A percentile compares a stretch with the other conserved stretches of the same genome.
phyloP scores from a whole-genome alignment of 1,139 yeast genomes.

The Diutina sp. region DNA sequence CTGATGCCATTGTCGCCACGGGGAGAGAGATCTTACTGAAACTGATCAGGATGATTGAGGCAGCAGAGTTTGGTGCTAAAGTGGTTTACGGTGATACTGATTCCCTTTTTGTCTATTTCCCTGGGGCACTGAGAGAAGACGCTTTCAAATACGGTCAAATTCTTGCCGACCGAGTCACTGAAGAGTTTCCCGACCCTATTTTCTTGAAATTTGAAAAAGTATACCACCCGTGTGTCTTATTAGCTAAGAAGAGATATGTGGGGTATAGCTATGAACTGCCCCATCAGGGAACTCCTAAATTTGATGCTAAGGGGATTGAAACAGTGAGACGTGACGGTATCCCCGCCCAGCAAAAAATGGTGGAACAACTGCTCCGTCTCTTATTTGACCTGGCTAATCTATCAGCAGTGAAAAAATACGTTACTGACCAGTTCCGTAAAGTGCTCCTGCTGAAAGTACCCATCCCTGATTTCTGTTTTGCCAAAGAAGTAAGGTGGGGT shows the following conservation, averaged over 20 bases:
- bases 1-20: conserved; percentile 87
- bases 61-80: conserved; percentile 66
- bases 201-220: conserved; percentile 84
- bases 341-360: conserved; percentile 79
- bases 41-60: conserved; percentile 60
- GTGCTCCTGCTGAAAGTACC: conserved; percentile 49
- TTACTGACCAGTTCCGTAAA: conserved; percentile 52
- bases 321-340: conserved; percentile 91
- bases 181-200: conserved; percentile 69
- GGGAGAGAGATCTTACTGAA: conserved; percentile 73
- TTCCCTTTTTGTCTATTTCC: conserved; percentile 79
- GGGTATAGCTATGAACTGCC: conserved; percentile 62
- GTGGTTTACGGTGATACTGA: conserved; percentile 98
- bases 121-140: conserved; percentile 64
- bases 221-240: conserved; percentile 70
- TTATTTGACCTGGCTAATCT: conserved; percentile 66
- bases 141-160: conserved; percentile 68
- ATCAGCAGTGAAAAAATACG: conserved; percentile 53
- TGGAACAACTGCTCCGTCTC: conserved; percentile 53
- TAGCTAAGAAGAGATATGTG: conserved; percentile 84
- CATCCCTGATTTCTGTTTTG: conserved; percentile 79
- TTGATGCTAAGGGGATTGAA: conserved; percentile 95
- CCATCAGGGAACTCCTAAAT: conserved; percentile 43
- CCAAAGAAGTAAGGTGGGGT: conserved; percentile 81
- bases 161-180: conserved; percentile 53